Base-by-base conservation (phyloP, 345 rosid genomes). In the Hirschfeldia incana region DNA sequence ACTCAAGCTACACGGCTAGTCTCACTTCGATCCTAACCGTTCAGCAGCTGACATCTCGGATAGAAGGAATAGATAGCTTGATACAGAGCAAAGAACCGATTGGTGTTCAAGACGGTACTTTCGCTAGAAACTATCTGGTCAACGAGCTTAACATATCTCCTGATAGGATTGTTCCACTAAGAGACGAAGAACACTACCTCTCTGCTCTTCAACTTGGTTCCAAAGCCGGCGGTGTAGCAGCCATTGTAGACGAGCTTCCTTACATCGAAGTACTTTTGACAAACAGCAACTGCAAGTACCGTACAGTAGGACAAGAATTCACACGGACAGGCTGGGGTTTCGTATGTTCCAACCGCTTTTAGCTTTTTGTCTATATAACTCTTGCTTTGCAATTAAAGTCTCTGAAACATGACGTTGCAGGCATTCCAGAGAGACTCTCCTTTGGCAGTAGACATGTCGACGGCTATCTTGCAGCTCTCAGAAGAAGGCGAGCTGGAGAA, bases 301-400 rank as follows among this genome's bases (percentile, higher is more conserved):
- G 59, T 53, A 53, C 59, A 2, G 59, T 53, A 0, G 59, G 59
- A 53, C 21, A 15, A 53, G 59, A 6, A 8, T 53, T 53, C 59
- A 53, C 98, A 11, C 92, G 90, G 80, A 89, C 92, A 57, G 97
- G 98, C 67, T 92, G 97, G 98, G 98, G 98, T 78, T 92, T 94
- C 65, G 98, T 94, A 87, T 90, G 98, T 90, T 77, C 9, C 4
- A 26, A 62, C 32, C 29, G 39, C 65, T 59, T 67, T 49, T 44
- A 39, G 26, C 62, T 46, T 12, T 32, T 21, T 67, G 44, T 67
- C 63, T 32, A 61, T 32, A 67, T 27, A 34, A 26, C 12, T 29
- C 4, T 21, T 62, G 36, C 75, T 79, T 57, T 42, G 70, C 30
- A 21, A 21, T 65, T 4, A 60, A 12, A 69, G 33, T 28, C 34